phyloP scores from a whole-genome alignment of 805 yeast genomes.

The Metschnikowia aberdeeniae region DNA sequence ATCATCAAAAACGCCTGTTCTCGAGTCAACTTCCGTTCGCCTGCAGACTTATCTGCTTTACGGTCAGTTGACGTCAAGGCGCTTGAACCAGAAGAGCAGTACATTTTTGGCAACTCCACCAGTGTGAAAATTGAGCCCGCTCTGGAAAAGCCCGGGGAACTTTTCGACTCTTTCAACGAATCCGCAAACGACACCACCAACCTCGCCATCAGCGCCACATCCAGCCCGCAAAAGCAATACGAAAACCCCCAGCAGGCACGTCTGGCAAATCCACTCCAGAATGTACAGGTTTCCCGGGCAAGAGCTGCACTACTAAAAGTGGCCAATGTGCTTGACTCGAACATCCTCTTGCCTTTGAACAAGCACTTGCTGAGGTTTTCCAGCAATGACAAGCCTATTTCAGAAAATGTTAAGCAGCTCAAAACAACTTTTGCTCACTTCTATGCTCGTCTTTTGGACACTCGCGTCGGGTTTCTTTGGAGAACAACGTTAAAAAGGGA shows the following conservation, averaged over 20 bases:
- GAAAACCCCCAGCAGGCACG: slow-evolving; percentile 1
- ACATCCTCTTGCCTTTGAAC: not conserved
- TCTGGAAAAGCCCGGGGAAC: not conserved
- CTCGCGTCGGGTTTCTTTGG: slow-evolving; percentile 35
- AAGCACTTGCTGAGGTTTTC: not conserved
- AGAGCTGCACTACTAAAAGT: not conserved
- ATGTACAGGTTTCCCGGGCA: not conserved
- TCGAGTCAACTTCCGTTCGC: slow-evolving; percentile 33
- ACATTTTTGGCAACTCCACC: slow-evolving; percentile 38
- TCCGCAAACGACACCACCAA: slow-evolving; percentile 8
- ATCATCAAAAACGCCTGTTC: slow-evolving; percentile 49
- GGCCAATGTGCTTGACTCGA: not conserved
- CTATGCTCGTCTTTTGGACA: slow-evolving; percentile 25
- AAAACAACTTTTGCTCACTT: slow-evolving; percentile 6
- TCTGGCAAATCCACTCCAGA: not conserved
- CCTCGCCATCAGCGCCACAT: slow-evolving; percentile 13
- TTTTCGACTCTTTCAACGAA: not conserved
- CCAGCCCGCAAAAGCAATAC: slow-evolving; percentile 11
- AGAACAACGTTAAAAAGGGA: slow-evolving; percentile 44
- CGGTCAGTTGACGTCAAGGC: slow-evolving; percentile 15
- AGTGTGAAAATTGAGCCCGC: not conserved
- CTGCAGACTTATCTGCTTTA: slow-evolving; percentile 28
- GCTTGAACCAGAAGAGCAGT: slow-evolving; percentile 9
- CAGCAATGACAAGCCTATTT: not conserved
- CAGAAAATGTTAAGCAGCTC: not conserved